Conservation (phyloP, 2,329 filamentous ascomycete species). For the Penicillium hordei region DNA sequence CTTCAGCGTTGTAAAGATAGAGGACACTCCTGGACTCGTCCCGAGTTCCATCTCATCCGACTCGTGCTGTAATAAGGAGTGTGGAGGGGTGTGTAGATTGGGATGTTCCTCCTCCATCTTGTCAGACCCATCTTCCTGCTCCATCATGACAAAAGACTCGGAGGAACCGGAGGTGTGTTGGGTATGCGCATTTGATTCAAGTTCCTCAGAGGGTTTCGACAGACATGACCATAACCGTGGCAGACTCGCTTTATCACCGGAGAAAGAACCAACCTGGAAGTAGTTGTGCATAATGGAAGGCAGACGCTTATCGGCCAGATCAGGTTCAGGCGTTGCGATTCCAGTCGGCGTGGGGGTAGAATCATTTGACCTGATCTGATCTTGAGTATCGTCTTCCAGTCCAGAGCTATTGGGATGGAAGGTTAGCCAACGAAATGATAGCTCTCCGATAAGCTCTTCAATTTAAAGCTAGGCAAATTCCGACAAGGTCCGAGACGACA, state of each 20-base stretch:
- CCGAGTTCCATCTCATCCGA: slow-evolving; percentile 43
- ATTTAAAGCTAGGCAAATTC: slow-evolving; percentile 7
- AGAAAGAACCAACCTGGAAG: slow-evolving; percentile 98
- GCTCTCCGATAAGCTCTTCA: neutral
- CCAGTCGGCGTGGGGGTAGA: slow-evolving; percentile 74
- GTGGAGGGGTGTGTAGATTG: slow-evolving; percentile 46
- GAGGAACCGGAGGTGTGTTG: slow-evolving; percentile 31
- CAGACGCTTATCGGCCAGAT: slow-evolving; percentile 89
- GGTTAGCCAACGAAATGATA: slow-evolving; percentile 27
- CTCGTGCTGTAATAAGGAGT: slow-evolving; percentile 47
- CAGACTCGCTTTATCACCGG: slow-evolving; percentile 64
- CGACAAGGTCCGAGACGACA: slow-evolving; percentile 3
- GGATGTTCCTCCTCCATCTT: slow-evolving; percentile 34
- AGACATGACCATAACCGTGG: slow-evolving; percentile 42
- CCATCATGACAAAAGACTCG: slow-evolving; percentile 46
- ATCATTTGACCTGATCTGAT: slow-evolving; percentile 65
- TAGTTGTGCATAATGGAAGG: slow-evolving; percentile 94
- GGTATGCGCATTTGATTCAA: slow-evolving; percentile 17
- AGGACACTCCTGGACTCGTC: slow-evolving; percentile 41
- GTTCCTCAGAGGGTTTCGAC: slow-evolving; percentile 23
- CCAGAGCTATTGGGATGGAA: slow-evolving; percentile 25
- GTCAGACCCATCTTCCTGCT: slow-evolving; percentile 37
- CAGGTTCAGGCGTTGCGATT: slow-evolving; percentile 88
- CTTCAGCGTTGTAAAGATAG: slow-evolving; percentile 47
- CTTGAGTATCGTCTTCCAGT: slow-evolving; percentile 45